Evolutionary conservation across 495 filamentous ascomycete species (phyloP).

Genomic region (Neurospora sp.): DNA sequence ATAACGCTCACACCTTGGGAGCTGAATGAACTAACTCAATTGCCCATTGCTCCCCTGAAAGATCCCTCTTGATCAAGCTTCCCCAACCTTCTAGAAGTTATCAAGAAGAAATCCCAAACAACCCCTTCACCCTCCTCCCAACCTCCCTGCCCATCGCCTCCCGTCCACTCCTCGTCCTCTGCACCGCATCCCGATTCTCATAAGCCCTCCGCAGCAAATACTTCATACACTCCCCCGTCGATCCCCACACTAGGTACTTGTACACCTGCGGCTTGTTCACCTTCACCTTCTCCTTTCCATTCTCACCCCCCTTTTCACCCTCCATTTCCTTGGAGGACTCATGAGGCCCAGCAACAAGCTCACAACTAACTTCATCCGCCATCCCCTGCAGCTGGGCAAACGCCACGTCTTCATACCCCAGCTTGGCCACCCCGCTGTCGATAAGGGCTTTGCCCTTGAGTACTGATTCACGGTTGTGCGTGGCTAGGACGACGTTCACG

Average conservation of each 20-base stretch:
- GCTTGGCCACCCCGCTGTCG: slow-evolving; percentile 10
- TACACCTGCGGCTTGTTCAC: slow-evolving; percentile 52
- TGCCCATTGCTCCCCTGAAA: no score
- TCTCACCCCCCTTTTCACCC: no score
- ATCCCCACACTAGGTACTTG: slow-evolving; percentile 91
- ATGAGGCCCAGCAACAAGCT: slow-evolving; percentile 45
- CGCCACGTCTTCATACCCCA: slow-evolving; percentile 48
- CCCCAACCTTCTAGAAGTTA: not conserved
- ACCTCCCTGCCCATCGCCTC: slow-evolving; percentile 66
- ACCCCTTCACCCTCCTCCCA: slow-evolving; percentile 44
- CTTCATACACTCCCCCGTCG: slow-evolving; percentile 85
- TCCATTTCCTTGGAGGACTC: slow-evolving; percentile 22
- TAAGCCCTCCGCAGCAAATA: slow-evolving; percentile 77
- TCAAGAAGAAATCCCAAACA: slow-evolving; percentile 27
- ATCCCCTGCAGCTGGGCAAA: slow-evolving; percentile 94
- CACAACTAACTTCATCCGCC: slow-evolving; percentile 89
- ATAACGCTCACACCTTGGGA: no score
- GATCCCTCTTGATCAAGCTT: not conserved
- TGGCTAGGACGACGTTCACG: slow-evolving; percentile 68
- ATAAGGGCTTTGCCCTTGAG: slow-evolving; percentile 48
- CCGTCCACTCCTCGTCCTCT: slow-evolving; percentile 63
- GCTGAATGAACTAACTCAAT: no score
- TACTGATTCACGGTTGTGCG: slow-evolving; percentile 85
- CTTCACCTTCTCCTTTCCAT: slow-evolving; percentile 2
- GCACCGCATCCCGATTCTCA: slow-evolving; percentile 85